phyloP scores from a whole-genome alignment of 495 filamentous ascomycete species.

The Penicillium argentinense region DNA sequence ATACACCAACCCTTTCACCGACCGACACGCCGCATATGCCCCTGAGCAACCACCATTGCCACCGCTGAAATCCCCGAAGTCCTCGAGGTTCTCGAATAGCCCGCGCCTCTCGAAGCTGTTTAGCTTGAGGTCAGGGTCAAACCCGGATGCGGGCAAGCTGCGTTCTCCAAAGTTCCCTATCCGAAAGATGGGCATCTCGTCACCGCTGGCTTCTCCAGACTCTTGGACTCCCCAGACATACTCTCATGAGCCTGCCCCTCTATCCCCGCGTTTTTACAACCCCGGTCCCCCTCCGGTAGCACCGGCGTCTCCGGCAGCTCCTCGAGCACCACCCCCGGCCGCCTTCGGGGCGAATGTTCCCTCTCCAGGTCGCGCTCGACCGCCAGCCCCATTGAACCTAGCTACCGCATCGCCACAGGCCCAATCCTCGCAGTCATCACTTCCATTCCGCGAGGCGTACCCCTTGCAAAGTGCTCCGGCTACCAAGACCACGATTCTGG shows the following conservation, averaged over 20 bases:
- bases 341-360: constrained; percentile 20
- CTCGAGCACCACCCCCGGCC: too few relatives aligned
- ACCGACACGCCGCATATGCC: constrained; percentile 22
- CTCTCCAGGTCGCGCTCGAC: constrained; percentile 20
- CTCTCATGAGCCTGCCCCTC: constrained; percentile 50
- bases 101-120: constrained; percentile 50
- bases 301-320: constrained; percentile 29
- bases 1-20: constrained; percentile 41
- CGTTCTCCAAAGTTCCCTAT: constrained; percentile 52
- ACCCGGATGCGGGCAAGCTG: constrained; percentile 48
- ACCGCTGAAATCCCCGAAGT: constrained; percentile 24
- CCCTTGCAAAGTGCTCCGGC: constrained; percentile 55
- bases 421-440: constrained; percentile 21
- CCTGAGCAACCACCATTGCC: constrained; percentile 18
- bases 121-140: constrained; percentile 57
- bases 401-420: constrained; percentile 21
- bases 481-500: constrained; percentile 78
- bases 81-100: constrained; percentile 29
- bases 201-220: constrained; percentile 55
- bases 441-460: constrained; percentile 60
- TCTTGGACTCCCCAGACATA: constrained; percentile 37
- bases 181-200: constrained; percentile 57
- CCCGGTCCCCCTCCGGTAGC: constrained; percentile 57
- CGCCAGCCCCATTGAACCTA: constrained; percentile 40
- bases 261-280: constrained; percentile 59